Base-by-base conservation (phyloP, 768 basidiomycete genomes). In the Russula compacta region DNA sequence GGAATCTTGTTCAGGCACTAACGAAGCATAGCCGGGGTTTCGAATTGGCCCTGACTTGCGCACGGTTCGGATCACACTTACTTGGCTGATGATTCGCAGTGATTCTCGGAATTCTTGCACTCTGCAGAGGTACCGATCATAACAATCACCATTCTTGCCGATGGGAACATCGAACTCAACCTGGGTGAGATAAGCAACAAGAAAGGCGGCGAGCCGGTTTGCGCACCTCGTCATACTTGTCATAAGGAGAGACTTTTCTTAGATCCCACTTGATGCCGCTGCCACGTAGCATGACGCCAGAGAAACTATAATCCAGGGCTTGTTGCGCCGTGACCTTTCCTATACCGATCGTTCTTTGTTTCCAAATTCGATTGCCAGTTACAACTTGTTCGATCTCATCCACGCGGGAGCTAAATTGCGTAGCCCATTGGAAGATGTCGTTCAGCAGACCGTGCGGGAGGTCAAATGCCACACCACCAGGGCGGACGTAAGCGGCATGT, bases 361-460 rank as follows among this genome's bases (percentile, higher is more conserved):
- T 97, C 95, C 97, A 98, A 75, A 99, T 95, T 69, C 95, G 84
- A 77, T 99, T 99, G 1, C 89, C 95, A 3, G 92, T 95, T 35
- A 99, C 86, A 66, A 99, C 93, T 74, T 98, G 95, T 75, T 99
- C 95, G 66, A 98, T 89, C 76, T 99, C 95, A 70, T 99, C 95
- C 32, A 99, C 81, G 64, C 95, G 83, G 54, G 84, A 85, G 50
- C 81, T 75, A 73, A 97, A 99, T 69, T 98, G 95, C 1, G 95
- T 97, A 2, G 90, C 89, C 95, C 95, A 99, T 70, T 89, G 89
- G 83, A 90, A 92, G 70, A 99, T 97, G 73, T 99, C 95, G 67
- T 98, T 90, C 39, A 99, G 82, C n/a, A 99, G 78, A n/a, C 95
- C 95, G 66, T 98, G 95, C 11, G 95, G 95, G 48, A 99, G 79